phyloP scores from a whole-genome alignment of 2,329 filamentous ascomycete species.

The Bipolaris bicolor region DNA sequence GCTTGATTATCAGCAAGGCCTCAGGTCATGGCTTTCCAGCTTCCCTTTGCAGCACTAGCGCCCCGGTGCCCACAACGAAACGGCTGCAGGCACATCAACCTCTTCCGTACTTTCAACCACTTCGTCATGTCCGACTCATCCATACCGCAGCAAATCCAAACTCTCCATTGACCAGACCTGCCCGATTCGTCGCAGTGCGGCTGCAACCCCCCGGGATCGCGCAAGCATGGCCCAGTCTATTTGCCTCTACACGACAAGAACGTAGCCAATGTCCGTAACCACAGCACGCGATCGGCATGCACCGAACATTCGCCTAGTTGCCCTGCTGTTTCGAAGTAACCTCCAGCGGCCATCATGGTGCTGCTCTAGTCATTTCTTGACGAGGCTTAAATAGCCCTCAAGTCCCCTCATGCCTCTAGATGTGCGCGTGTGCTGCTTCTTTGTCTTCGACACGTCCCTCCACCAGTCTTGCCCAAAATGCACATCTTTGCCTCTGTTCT shows the following conservation, averaged over 20 bases:
- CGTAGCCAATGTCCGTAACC: neutral
- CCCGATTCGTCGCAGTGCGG: neutral
- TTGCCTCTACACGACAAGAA: neutral
- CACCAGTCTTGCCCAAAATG: slow-evolving; percentile 8
- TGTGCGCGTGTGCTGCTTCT: slow-evolving; percentile 4
- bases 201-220: neutral
- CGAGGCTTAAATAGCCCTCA: slow-evolving; percentile 13
- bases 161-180: neutral
- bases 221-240: neutral
- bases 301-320: slow-evolving; percentile 6
- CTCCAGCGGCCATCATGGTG: neutral
- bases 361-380: slow-evolving; percentile 4
- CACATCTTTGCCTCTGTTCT: slow-evolving; percentile 27
- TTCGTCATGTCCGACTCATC: neutral
- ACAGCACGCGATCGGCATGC: slow-evolving; percentile 8
- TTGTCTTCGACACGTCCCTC: neutral
- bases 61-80: neutral
- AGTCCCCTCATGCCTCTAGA: neutral
- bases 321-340: slow-evolving; percentile 8
- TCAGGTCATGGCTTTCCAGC: slow-evolving; percentile 11
- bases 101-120: neutral
- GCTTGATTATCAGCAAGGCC: slow-evolving; percentile 17
- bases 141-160: neutral
- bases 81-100: neutral
- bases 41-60: slow-evolving; percentile 13